phyloP scores from a whole-genome alignment of 768 basidiomycete species.

The Agaricus subrufescens region DNA sequence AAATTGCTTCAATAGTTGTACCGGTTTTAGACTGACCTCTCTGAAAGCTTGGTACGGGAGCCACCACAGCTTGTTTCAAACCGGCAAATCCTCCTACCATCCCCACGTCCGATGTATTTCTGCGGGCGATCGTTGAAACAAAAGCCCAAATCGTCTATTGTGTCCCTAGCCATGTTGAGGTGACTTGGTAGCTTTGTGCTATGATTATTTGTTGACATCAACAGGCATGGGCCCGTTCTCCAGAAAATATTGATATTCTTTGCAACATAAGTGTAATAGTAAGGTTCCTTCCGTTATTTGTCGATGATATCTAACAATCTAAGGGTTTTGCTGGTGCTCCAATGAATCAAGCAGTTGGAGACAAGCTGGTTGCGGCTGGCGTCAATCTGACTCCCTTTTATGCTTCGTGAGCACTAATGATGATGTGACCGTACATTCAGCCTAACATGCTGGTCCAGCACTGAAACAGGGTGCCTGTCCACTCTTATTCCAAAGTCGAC shows the following conservation, averaged over 20 bases:
- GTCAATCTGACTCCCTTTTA: conserved; percentile 24
- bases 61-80: conserved; percentile 19
- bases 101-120: conserved; percentile 4
- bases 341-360: conserved; percentile 20
- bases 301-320: background rate
- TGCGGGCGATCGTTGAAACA: conserved; percentile 6
- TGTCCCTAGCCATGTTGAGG: conserved; percentile 19
- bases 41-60: conserved; percentile 7
- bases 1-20: background rate
- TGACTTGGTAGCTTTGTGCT: background rate
- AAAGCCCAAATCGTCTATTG: conserved; percentile 3
- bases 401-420: conserved; percentile 25
- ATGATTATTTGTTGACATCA: background rate
- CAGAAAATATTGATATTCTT: conserved; percentile 10
- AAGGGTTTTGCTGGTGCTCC: conserved; percentile 20
- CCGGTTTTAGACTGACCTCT: background rate
- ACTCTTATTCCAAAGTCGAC: background rate
- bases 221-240: conserved; percentile 18
- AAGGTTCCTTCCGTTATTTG: background rate
- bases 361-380: conserved; percentile 15
- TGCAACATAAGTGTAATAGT: conserved; percentile 14
- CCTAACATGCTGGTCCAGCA: background rate
- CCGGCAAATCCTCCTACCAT: conserved; percentile 10
- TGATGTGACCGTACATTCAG: background rate
- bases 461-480: background rate